Base-by-base conservation (phyloP, 768 basidiomycete genomes). In the Leccinum aurantiacum region DNA sequence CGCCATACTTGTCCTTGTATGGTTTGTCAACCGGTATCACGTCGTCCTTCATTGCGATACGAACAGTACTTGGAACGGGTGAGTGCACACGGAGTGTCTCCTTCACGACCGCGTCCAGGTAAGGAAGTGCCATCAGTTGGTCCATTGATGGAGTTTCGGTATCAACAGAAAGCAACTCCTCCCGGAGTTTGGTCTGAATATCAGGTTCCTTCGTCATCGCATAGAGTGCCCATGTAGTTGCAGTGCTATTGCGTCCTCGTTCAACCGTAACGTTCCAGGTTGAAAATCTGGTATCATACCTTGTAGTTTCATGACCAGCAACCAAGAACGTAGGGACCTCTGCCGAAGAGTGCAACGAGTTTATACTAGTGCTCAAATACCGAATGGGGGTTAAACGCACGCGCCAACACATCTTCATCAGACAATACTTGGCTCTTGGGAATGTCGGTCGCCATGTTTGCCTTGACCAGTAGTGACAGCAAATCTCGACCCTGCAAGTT, bases 71-170 rank as follows among this genome's bases (percentile, higher is more conserved):
- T 0, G 79, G 72, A 3, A 88, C 79, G 0, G 86, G 85, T 0
- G 84, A 55, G 60, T 88, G 77, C 1, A 86, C 50, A 0, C 88
- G 81, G 58, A 89, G 69, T 0, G 80, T 82, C 71, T 89, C 88
- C 8, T 82, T 79, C 3, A 88, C 77, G 10, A 88, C 80, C n/a
- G 76, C 76, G 63, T 90, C 90, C n/a, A 92, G 83, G 65, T 88
- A 90, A 0, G 86, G 81, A 4, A 93, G 76, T 4, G 80, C 75
- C 58, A 83, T 81, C 1, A 92, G 79, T 35, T 86, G 79, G 31
- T 91, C 90, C 85, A 90, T 89, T 3, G 80, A 79, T 4, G 89
- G 88, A 1, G 73, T 82, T 9, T 88, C 83, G 0, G 82, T 84
- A 1, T 77, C 65, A 11, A 86, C 74, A 0, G 73, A 67, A 8